Evolutionary conservation across 257 asterid species (phyloP).

Genomic region (Petrea volubilis): DNA sequence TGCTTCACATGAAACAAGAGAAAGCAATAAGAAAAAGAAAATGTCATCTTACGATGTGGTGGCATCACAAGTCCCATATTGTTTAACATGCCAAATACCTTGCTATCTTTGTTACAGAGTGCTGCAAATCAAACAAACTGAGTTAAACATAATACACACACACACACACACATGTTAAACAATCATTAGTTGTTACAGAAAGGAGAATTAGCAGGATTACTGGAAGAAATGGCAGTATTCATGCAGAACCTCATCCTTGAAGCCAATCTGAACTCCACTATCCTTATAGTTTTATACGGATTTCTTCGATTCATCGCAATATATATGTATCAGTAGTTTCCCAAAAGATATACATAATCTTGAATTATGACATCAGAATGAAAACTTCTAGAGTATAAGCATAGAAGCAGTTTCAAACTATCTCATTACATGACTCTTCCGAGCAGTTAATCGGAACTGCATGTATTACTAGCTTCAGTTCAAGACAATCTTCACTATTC

Average conservation of each 20-base stretch:
- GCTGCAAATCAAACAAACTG: conserved; percentile 49
- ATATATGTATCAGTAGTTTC: background rate
- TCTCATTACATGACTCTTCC: too few species aligned
- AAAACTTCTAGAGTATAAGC: background rate
- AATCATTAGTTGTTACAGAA: background rate
- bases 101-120: conserved; percentile 89
- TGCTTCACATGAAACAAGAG: too few species aligned
- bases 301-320: background rate
- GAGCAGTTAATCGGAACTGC: too few species aligned
- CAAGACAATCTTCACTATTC: too few species aligned
- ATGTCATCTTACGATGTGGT: conserved; percentile 76
- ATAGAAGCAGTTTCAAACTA: too few species aligned
- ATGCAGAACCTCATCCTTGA: background rate
- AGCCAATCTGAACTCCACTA: too few species aligned
- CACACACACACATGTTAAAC: conserved; percentile 6
- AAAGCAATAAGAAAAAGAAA: background rate
- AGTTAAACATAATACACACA: too few species aligned
- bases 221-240: too few species aligned
- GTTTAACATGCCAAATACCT: conserved; percentile 67
- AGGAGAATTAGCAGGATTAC: background rate
- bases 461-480: background rate
- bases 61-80: conserved; percentile 82
- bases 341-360: background rate
- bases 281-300: too few species aligned
- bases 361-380: background rate